Base-by-base conservation (phyloP, 768 basidiomycete genomes). In the Tylopilus sp. region DNA sequence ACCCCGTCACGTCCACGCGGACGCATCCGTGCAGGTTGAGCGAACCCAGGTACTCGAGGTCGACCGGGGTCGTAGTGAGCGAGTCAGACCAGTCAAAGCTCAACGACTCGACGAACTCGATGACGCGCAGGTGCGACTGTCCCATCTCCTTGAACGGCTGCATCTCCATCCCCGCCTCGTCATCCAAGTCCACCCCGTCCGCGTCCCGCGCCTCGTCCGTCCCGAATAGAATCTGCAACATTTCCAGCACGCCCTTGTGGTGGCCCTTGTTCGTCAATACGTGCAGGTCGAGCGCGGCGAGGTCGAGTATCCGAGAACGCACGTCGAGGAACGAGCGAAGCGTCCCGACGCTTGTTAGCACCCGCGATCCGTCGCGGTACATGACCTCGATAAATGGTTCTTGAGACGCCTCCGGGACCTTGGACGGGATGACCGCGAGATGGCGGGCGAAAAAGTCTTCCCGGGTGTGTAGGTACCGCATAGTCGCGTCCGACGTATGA, bases 371-470 rank as follows among this genome's bases (percentile, higher is more conserved):
- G 58, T 95, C 91, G 25, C 71, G 73, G 63, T 91, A 93, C 31
- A 80, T 66, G 11, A 89, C 79, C 45, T 85, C 81, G 42, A 74
- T 76, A 48, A 72, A 75, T 0, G 82, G 78, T 6, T 80, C 78
- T 33, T 75, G 74, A 0, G 73, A 52, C 8, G 73, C 72, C 25
- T 77, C 68, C 0, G 89, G 85, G 0, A 80, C 78, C 52, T 78
- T 76, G 25, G 85, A 81, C 2, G 93, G 89, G 28, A 95, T 77
- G 11, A 77, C 81, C 8, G 84, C 79, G n/a, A 96, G 78, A 63
- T 97, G 94, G 3, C 89, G 81, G 4, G 83, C 83, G 63, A 94
- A 93, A 73, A 94, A 98, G 63, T 94, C 86, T 68, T 96, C 89
- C 11, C 86, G 78, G 3, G 89, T 91, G 31, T 90, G 85, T 30